Evolutionary conservation across 179 eudicot genomes (phyloP), one percentile per base, ranked within the genome.

Genomic region (Beta corolliflora): DNA sequence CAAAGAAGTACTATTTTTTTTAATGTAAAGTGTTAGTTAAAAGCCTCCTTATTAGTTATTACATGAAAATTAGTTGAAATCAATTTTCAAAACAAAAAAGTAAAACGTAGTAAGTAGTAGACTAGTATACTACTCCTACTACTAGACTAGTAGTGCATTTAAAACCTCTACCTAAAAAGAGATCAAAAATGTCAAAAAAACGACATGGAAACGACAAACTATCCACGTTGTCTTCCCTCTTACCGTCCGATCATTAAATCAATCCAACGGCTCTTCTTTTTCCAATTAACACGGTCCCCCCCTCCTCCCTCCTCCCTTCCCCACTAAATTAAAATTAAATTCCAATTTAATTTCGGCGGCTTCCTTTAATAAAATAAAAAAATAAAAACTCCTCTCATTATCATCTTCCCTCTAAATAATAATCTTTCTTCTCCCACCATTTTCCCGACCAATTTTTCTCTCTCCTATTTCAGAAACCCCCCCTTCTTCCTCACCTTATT

Each of bases 141-240:
- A 48, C 53, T 6, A 48, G 9, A 25, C 25, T 48, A 48, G 53
- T 7, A 48, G 8, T 48, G 53, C 13, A 65, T 9, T 23, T 4
- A 64, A 29, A 25, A 23, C 68, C 16, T 23, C 36, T 23, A 13
- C 36, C 68, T 23, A 63, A 23, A 63, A 25, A 63, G 13, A 63
- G 23, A 63, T 10, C 9, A n/a, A 3, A 63, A 63, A 23, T 2
- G 23, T 8, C 5, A 21, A 70, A 29, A 76, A 64, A 44, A 53
- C n/a, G 79, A 64, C 77, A 84, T 76, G 85, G 85, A 84, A 82
- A 87, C 83, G 85, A 87, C 87, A 80, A 66, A 65, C 23, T 77
- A 80, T 82, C 87, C 89, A 87, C 89, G 89, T 87, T 84, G 83
- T 84, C 68, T 31, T 16, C 15, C 68, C 9, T 82, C 31, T 12